A percentile compares a stretch with the other conserved stretches of the same genome.
phyloP scores from a whole-genome alignment of 2,329 filamentous ascomycete species.

The Ambrosiella beaveri region DNA sequence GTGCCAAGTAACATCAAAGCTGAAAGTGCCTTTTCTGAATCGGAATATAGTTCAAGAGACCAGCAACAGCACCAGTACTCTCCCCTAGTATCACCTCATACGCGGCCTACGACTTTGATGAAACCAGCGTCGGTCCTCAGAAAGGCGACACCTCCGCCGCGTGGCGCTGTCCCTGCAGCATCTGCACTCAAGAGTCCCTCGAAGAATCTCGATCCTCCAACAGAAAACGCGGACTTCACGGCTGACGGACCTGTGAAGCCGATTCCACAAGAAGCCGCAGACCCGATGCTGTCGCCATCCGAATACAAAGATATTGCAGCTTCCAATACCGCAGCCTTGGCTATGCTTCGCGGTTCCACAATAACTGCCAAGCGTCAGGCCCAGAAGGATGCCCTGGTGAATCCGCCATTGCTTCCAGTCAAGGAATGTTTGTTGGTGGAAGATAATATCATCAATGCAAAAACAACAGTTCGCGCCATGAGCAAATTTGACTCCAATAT shows the following conservation, averaged over 20 bases:
- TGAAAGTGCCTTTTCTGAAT: neutral
- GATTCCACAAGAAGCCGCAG: neutral
- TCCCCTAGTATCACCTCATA: neutral
- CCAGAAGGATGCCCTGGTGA: neutral
- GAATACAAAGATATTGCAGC: neutral
- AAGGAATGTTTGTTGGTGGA: constrained; percentile 37
- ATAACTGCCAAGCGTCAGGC: neutral
- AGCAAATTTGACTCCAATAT: constrained; percentile 43
- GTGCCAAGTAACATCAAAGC: neutral
- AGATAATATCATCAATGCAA: constrained; percentile 51
- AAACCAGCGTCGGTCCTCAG: neutral
- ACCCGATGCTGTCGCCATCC: neutral
- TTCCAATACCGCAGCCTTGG: neutral
- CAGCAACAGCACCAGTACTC: neutral
- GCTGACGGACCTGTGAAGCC: neutral
- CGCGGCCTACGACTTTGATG: too few species aligned
- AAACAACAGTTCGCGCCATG: constrained; percentile 43
- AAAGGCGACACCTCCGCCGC: neutral
- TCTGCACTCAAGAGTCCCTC: neutral
- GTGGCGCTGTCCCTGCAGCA: neutral
- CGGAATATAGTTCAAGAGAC: neutral
- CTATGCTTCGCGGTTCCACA: neutral
- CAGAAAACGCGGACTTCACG: too few species aligned
- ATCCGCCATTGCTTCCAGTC: constrained; percentile 11
- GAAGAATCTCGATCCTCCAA: neutral